phyloP scores from a whole-genome alignment of 116 monocot species.

The Dioscorea cayenensis region DNA sequence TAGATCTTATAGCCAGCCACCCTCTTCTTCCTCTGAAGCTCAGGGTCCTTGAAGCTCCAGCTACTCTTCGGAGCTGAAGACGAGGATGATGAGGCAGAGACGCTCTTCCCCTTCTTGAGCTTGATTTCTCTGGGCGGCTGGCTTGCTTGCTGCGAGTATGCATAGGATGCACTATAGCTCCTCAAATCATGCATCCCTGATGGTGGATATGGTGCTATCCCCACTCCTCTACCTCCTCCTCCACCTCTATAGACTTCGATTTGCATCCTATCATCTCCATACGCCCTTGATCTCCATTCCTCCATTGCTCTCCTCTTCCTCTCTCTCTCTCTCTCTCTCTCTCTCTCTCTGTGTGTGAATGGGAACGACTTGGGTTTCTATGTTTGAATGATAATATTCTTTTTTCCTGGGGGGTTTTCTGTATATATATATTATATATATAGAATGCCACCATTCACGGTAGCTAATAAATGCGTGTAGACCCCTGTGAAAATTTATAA shows the following conservation, averaged over 20 bases:
- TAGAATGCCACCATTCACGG: too few relatives aligned
- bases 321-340: too few relatives aligned
- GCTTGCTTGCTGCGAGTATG: background rate
- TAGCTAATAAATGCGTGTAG: too few relatives aligned
- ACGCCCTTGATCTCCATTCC: background rate
- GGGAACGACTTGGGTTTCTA: too few relatives aligned
- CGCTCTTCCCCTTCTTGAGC: conserved; percentile 2
- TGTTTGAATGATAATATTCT: too few relatives aligned
- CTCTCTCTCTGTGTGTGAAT: too few relatives aligned
- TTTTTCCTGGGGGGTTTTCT: too few relatives aligned
- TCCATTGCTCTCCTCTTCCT: background rate
- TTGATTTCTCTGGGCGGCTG: background rate
- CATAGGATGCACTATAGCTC: conserved; percentile 5
- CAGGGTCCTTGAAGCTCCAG: conserved; percentile 16
- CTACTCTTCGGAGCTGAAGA: background rate
- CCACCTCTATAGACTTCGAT: background rate
- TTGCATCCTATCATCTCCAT: conserved; percentile 1
- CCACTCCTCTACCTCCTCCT: background rate
- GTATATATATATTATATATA: too few relatives aligned
- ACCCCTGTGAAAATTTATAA: too few relatives aligned
- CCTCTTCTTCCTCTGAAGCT: conserved; percentile 27
- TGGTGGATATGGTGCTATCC: background rate
- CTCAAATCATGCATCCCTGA: background rate
- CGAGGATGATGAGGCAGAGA: background rate
- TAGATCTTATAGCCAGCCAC: conserved; percentile 21